A percentile compares a stretch with the other conserved stretches of the same genome.
These are phyloP conservation scores for Sextonia rubra DNA, from an alignment of 164 flowering plant species.

Conservation along the genomic window DNA sequence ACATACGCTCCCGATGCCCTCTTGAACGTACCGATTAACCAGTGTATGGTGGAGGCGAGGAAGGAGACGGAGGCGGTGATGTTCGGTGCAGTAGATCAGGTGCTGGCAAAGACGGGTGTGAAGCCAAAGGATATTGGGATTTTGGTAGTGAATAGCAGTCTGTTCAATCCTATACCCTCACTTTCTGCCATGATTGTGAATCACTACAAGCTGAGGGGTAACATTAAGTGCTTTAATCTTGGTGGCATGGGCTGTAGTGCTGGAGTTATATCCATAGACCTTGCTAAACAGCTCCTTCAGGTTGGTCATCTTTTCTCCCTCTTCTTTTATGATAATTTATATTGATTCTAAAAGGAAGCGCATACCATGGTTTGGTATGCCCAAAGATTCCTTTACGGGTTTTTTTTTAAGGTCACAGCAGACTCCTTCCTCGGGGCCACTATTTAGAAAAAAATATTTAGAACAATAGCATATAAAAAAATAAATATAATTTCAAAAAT, in stretches of 20 bases:
- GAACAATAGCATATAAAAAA: too few relatives aligned
- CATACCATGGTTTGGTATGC: constrained; percentile 33
- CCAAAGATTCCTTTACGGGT: too few relatives aligned
- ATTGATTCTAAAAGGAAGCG: constrained; percentile 29
- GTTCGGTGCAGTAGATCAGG: constrained; percentile 51
- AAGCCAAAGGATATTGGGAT: constrained; percentile 46
- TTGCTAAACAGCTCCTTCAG: constrained; percentile 43
- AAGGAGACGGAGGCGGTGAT: constrained; percentile 50
- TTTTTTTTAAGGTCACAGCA: too few relatives aligned
- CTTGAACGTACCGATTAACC: constrained; percentile 53
- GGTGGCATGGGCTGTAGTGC: constrained; percentile 91
- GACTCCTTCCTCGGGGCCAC: too few relatives aligned
- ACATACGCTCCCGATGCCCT: constrained; percentile 60
- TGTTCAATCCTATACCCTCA: constrained; percentile 63
- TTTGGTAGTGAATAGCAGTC: constrained; percentile 60
- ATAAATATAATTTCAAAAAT: too few relatives aligned
- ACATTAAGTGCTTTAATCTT: constrained; percentile 52
- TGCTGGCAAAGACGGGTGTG: constrained; percentile 42
- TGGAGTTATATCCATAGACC: constrained; percentile 40
- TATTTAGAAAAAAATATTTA: too few relatives aligned
- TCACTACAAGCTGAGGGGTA: constrained; percentile 42
- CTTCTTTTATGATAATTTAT: too few relatives aligned
- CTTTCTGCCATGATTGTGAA: constrained; percentile 58
- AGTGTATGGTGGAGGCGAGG: constrained; percentile 31
- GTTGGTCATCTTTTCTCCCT: neutral